Base-by-base conservation (phyloP, 208 protist genomes). In the Acanthamoeba healyi region DNA sequence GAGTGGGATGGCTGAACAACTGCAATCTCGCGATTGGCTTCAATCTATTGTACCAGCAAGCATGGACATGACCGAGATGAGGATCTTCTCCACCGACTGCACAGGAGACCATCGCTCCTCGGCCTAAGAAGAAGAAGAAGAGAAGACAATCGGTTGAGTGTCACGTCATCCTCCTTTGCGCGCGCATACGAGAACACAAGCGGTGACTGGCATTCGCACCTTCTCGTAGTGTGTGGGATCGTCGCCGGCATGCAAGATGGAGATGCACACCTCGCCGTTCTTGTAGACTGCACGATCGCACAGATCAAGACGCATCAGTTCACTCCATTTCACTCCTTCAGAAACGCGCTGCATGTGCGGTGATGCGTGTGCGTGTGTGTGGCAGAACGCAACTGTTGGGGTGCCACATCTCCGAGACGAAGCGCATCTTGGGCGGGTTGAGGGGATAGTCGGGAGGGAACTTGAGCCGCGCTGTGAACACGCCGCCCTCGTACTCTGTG, bases 61-160 rank as follows among this genome's bases (percentile, higher is more conserved):
- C 95, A 99, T 97, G 34, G 96, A 97, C 38, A 98, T 96, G 24
- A 98, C 97, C 74, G 94, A 96, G 6, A 98, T 77, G 17, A 98
- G 46, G 82, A 98, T 98, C 51, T 95, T 97, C 36, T 97, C 95
- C 3, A 98, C 97, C 17, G 94, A 97, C 42, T 98, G 95, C 36
- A 98, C 94, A 58, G 98, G 98, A 19, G 89, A 70, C 98, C 98
- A 98, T 34, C 96, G 86, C 93, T 98, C 97, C 40, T 90, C 82
- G 26, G 54, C 56, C 74, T 84, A 26, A 38, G 14, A 9, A 5
- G 7, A 79, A 14, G 61, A 5, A 67, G 7, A 12, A 4, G 24
- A 32, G 44, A 12, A 49, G 44, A 12, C 44, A 12, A 15, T 4
- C 12, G 44, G 44, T 49, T 49, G 44, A 49, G 44, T 49, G 9